Conservation (phyloP, 768 basidiomycete genomes). For the Boletus rufocinnamomeus region DNA sequence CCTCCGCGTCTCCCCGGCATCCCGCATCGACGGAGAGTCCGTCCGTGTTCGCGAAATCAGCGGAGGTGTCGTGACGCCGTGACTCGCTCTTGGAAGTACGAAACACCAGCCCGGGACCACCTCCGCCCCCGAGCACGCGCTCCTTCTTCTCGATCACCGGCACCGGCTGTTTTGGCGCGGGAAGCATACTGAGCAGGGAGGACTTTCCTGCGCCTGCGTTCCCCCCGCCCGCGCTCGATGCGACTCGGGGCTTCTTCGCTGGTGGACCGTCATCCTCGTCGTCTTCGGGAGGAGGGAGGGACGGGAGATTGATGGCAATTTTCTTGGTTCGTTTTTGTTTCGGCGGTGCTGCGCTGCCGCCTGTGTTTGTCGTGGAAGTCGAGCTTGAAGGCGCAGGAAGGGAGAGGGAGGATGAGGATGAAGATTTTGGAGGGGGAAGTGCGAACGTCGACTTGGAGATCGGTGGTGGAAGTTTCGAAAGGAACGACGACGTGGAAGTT, state of each 20-base stretch:
- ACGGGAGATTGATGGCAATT: constrained; percentile 41
- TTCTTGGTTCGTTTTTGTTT: constrained; percentile 48
- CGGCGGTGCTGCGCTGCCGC: constrained; percentile 12
- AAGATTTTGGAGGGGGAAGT: constrained; percentile 38
- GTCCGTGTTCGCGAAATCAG: constrained; percentile 30
- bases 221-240: constrained; percentile 37
- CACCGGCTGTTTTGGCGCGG: constrained; percentile 61
- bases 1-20: constrained; percentile 11
- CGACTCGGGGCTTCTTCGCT: constrained; percentile 58
- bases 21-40: constrained; percentile 17
- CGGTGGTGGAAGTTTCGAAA: constrained; percentile 27
- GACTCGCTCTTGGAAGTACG: constrained; percentile 34
- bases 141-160: constrained; percentile 44
- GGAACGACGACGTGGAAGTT: constrained; percentile 12
- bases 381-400: constrained; percentile 29
- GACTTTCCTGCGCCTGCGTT: constrained; percentile 51
- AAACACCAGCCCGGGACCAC: constrained; percentile 64
- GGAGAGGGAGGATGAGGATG: constrained; percentile 27
- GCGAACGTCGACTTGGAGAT: constrained; percentile 37
- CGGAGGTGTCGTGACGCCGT: constrained; percentile 6
- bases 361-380: constrained; percentile 3
- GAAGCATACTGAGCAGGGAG: constrained; percentile 70
- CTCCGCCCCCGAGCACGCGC: constrained; percentile 65
- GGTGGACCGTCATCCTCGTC: constrained; percentile 53
- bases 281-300: constrained; percentile 36